Percentiles rank a stretch among this genome's conserved stretches.
Conservation (phyloP, 176 grass and related monocot genomes). For the Rhynchospora breviuscula region DNA sequence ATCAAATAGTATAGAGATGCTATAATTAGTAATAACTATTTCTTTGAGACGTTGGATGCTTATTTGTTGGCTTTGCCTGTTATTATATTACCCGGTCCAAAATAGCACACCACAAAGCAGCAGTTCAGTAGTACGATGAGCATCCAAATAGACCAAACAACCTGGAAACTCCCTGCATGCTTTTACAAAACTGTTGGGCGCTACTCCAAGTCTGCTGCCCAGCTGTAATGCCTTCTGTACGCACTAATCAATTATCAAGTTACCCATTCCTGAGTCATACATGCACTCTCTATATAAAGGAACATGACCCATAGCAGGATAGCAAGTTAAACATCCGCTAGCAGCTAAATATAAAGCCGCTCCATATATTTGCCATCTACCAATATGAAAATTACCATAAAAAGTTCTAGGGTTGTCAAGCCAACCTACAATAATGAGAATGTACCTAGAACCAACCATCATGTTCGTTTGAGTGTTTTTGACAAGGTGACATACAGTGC, state of each 20-base stretch:
- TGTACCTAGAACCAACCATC: not conserved
- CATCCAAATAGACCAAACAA: no score
- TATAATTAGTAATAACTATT: no score
- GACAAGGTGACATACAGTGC: conserved; percentile 54
- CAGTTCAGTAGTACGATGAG: no score
- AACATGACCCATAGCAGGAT: not conserved
- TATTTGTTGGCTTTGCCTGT: no score
- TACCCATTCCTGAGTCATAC: not conserved
- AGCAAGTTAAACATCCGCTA: not conserved
- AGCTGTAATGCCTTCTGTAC: no score
- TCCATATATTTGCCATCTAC: not conserved
- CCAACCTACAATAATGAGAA: conserved; percentile 22
- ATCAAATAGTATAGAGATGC: no score
- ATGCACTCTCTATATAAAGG: not conserved
- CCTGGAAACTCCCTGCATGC: no score
- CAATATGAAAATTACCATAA: conserved; percentile 39
- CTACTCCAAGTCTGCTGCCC: no score
- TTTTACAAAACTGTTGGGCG: no score
- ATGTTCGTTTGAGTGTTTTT: conserved; percentile 46
- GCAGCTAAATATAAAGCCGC: not conserved
- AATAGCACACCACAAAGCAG: no score
- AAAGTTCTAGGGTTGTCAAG: conserved; percentile 44
- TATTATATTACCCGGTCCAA: no score
- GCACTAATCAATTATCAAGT: not conserved
- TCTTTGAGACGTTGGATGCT: no score